Conservation (phyloP, 345 rosid species). For the Rhodomyrtus tomentosa region DNA sequence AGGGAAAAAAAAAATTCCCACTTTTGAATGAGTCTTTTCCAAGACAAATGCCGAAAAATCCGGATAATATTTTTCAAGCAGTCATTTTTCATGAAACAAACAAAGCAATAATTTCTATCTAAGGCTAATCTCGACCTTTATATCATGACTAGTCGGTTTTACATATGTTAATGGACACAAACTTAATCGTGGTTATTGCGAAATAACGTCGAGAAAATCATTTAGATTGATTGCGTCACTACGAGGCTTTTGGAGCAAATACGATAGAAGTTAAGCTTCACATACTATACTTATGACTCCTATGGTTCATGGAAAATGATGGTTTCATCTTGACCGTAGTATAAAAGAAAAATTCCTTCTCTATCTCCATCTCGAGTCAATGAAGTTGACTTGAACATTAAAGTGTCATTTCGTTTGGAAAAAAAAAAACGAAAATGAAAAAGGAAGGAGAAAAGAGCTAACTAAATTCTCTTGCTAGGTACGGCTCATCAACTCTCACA, state of each 20-base stretch:
- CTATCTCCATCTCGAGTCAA: neutral
- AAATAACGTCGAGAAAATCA: neutral
- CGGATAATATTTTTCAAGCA: no score
- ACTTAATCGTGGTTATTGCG: neutral
- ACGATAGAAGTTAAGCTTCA: neutral
- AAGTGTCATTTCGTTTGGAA: neutral
- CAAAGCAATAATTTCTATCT: no score
- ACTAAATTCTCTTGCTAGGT: neutral
- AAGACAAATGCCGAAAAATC: no score
- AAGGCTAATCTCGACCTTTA: neutral
- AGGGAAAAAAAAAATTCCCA: no score
- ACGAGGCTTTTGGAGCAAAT: neutral
- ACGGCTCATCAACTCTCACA: neutral
- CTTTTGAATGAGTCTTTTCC: no score
- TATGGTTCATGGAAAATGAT: neutral
- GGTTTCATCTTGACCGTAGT: neutral
- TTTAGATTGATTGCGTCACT: neutral
- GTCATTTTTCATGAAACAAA: no score
- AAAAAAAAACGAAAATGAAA: no score
- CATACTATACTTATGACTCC: neutral
- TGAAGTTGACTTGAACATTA: neutral
- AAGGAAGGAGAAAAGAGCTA: no score
- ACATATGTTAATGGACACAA: neutral
- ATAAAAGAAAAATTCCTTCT: neutral
- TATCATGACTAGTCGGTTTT: neutral